Conservation (phyloP, 495 filamentous ascomycete species). For the Hypomontagnella monticulosa region DNA sequence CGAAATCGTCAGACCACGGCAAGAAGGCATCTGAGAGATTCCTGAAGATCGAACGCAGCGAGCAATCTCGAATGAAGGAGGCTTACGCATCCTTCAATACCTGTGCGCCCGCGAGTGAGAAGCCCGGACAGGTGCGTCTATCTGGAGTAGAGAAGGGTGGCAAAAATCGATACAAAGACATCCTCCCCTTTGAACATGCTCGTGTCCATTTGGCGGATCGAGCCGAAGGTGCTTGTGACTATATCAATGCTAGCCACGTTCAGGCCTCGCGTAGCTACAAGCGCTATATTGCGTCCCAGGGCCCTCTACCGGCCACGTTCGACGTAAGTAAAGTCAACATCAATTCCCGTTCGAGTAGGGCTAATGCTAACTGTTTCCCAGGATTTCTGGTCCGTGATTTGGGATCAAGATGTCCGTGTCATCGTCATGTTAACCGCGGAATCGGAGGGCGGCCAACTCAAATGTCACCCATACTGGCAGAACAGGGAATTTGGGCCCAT, state of each 20-base stretch:
- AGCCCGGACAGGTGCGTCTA: slow-evolving; percentile 59
- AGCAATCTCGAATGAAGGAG: slow-evolving; percentile 90
- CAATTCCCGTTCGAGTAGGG: background rate
- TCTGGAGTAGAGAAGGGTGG: slow-evolving; percentile 93
- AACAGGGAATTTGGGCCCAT: slow-evolving; percentile 82
- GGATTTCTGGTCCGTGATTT: slow-evolving; percentile 98
- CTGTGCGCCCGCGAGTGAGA: slow-evolving; percentile 24
- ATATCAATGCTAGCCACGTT: slow-evolving; percentile 93
- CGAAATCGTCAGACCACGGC: slow-evolving; percentile 73
- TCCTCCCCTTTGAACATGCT: slow-evolving; percentile 95
- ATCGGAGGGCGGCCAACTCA: slow-evolving; percentile 90
- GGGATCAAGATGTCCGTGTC: slow-evolving; percentile 95
- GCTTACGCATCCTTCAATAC: slow-evolving; percentile 74
- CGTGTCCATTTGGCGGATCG: slow-evolving; percentile 81
- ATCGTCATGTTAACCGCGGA: slow-evolving; percentile 98
- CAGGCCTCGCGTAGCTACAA: slow-evolving; percentile 81
- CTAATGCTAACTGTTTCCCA: slow-evolving; percentile 58
- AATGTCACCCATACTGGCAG: slow-evolving; percentile 94
- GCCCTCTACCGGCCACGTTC: slow-evolving; percentile 91
- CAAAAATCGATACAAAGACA: slow-evolving; percentile 98
- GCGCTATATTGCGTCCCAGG: slow-evolving; percentile 94
- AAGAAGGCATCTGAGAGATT: slow-evolving; percentile 85
- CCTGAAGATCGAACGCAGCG: slow-evolving; percentile 80
- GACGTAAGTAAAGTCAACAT: slow-evolving; percentile 67
- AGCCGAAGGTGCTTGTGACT: slow-evolving; percentile 81